These are phyloP conservation scores for Leonotis leonurus DNA, from an alignment of 257 asterid species.

Conservation along the genomic window DNA sequence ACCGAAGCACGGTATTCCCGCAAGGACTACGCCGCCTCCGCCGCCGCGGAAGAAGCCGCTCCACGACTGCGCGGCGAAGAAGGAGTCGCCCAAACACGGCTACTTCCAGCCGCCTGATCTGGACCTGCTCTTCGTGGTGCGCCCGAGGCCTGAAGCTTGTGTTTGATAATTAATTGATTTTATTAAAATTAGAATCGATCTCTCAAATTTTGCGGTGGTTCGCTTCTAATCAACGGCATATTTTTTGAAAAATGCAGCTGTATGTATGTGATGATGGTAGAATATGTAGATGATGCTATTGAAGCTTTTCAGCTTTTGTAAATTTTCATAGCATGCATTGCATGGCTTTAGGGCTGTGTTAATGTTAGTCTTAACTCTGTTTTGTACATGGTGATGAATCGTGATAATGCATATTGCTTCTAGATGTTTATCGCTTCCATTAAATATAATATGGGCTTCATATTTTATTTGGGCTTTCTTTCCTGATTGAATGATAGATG, in stretches of 20 bases:
- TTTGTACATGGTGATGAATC: too few relatives aligned
- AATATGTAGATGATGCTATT: background rate
- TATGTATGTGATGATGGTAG: background rate
- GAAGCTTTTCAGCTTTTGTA: background rate
- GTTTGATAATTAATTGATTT: constrained; percentile 1
- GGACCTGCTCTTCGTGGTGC: constrained; percentile 33
- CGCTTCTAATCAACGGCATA: background rate
- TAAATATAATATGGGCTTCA: background rate
- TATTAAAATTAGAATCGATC: too few relatives aligned
- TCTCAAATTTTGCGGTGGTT: background rate
- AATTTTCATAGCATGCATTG: too few relatives aligned
- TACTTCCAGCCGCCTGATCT: constrained; percentile 48
- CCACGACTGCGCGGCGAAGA: constrained; percentile 14
- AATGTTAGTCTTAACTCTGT: too few relatives aligned
- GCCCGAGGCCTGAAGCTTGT: constrained; percentile 32
- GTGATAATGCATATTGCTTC: too few relatives aligned
- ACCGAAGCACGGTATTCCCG: constrained; percentile 37
- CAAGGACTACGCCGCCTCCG: constrained; percentile 37
- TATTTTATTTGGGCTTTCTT: background rate
- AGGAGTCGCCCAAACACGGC: constrained; percentile 30
- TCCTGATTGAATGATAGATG: too few relatives aligned
- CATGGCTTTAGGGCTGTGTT: too few relatives aligned
- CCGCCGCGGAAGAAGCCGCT: constrained; percentile 38
- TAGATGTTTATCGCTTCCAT: too few relatives aligned
- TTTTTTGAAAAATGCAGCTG: background rate